Percentiles rank a stretch among this genome's conserved stretches.
Evolutionary conservation across 805 yeast genomes (phyloP).

Genomic region (Schwanniomyces polymorphus): DNA sequence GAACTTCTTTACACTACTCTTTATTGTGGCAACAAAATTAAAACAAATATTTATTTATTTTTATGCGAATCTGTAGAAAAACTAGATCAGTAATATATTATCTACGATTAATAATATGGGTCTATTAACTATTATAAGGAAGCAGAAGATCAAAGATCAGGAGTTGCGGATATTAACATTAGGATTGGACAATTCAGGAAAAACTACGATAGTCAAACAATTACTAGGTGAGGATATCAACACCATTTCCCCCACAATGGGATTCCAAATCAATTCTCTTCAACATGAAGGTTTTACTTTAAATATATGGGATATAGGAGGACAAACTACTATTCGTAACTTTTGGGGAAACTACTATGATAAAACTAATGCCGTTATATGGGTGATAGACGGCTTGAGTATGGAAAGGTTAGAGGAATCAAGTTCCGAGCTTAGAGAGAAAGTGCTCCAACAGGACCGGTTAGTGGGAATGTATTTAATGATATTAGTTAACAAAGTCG

Average conservation of each 20-base stretch:
- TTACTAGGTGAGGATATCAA: slow-evolving; percentile 51
- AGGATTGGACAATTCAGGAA: slow-evolving; percentile 91
- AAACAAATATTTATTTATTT: not conserved
- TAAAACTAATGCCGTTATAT: slow-evolving; percentile 66
- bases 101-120: slow-evolving; percentile 55
- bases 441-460: slow-evolving; percentile 63
- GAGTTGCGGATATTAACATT: slow-evolving; percentile 74
- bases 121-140: slow-evolving; percentile 70
- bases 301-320: slow-evolving; percentile 89
- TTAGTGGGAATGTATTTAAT: slow-evolving; percentile 69
- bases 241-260: slow-evolving; percentile 84
- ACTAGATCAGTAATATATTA: not conserved
- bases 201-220: slow-evolving; percentile 74
- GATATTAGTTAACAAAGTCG: slow-evolving; percentile 74
- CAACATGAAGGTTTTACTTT: slow-evolving; percentile 42
- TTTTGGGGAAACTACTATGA: slow-evolving; percentile 86
- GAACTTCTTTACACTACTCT: not conserved
- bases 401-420: slow-evolving; percentile 65
- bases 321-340: slow-evolving; percentile 39
- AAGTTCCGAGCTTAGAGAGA: slow-evolving; percentile 57
- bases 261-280: slow-evolving; percentile 76
- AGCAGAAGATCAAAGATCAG: slow-evolving; percentile 77
- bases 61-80: not conserved
- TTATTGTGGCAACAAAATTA: not conserved
- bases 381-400: slow-evolving; percentile 80